Percentiles rank a stretch among this genome's conserved stretches.
phyloP scores from a whole-genome alignment of 2,329 filamentous ascomycete species.

The Trichoderma lentiforme region DNA sequence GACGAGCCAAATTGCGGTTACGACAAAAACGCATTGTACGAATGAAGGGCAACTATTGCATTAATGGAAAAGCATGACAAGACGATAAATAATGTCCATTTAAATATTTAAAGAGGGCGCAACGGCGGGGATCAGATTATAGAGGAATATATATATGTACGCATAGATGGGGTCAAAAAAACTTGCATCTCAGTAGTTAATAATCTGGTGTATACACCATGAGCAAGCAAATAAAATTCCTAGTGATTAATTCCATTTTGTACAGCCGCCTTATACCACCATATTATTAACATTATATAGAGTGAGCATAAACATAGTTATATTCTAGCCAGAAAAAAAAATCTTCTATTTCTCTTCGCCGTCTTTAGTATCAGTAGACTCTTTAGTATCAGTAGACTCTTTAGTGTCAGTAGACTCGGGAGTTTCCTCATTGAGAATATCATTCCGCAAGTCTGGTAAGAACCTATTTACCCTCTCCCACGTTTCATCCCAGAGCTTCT shows the following conservation, averaged over 20 bases:
- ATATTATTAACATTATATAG: not conserved
- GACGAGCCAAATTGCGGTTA: not conserved
- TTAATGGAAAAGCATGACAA: not conserved
- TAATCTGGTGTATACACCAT: not conserved
- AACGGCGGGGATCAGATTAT: not conserved
- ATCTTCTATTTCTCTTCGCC: not conserved
- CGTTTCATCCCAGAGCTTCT: conserved; percentile 59
- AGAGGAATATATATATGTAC: not conserved
- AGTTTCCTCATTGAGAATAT: conserved; percentile 28
- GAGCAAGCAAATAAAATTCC: not conserved
- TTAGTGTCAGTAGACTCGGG: not conserved
- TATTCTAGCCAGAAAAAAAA: not conserved
- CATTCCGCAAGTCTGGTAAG: conserved; percentile 56
- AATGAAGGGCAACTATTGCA: not conserved
- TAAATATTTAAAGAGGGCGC: not conserved
- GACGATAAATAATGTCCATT: not conserved
- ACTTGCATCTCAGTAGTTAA: not conserved
- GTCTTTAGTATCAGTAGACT: not conserved
- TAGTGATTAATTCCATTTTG: not conserved
- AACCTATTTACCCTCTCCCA: conserved; percentile 66
- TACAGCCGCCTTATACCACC: not conserved
- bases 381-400: not conserved
- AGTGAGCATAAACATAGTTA: not conserved
- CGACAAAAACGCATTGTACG: not conserved
- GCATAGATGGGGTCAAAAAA: not conserved